phyloP scores from a whole-genome alignment of 306 rosid species.

The Glycyrrhiza uralensis region DNA sequence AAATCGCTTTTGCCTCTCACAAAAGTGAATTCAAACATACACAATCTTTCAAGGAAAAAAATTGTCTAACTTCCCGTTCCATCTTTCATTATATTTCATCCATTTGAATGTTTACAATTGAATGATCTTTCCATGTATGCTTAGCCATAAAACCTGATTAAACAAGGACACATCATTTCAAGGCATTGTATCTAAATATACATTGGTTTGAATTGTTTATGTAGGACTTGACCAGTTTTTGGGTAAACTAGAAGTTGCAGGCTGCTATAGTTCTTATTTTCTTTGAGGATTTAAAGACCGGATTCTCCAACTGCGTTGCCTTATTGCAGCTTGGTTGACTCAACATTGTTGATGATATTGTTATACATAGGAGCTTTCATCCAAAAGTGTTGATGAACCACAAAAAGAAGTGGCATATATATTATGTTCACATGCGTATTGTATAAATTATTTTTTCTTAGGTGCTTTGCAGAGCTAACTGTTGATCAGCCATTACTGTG shows the following conservation, averaged over 20 bases:
- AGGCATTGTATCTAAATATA: not conserved
- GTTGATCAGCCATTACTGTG: not conserved
- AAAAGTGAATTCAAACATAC: too few species aligned
- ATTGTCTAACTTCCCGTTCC: not conserved
- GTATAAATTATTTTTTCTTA: constrained; percentile 3
- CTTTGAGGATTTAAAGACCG: constrained; percentile 2
- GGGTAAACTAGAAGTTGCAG: constrained; percentile 33
- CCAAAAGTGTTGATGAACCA: constrained; percentile 15
- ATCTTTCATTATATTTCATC: not conserved
- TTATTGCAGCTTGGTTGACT: not conserved
- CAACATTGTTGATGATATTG: not conserved
- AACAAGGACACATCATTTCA: not conserved
- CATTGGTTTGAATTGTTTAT: not conserved
- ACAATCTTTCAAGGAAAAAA: not conserved
- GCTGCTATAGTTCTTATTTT: constrained; percentile 32
- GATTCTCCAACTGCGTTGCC: not conserved
- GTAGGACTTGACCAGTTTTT: constrained; percentile 43
- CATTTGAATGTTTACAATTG: not conserved
- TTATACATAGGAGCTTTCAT: constrained; percentile 11
- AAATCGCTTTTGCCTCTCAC: too few species aligned
- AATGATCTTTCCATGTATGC: not conserved
- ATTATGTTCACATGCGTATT: not conserved
- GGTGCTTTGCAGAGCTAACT: constrained; percentile 13
- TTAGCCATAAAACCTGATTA: not conserved
- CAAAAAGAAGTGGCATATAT: constrained; percentile 6